A percentile compares a stretch with the other conserved stretches of the same genome.
These are phyloP conservation scores for Phlebopus sp. DNA, from an alignment of 1,284 basidiomycete genomes.

Conservation along the genomic window DNA sequence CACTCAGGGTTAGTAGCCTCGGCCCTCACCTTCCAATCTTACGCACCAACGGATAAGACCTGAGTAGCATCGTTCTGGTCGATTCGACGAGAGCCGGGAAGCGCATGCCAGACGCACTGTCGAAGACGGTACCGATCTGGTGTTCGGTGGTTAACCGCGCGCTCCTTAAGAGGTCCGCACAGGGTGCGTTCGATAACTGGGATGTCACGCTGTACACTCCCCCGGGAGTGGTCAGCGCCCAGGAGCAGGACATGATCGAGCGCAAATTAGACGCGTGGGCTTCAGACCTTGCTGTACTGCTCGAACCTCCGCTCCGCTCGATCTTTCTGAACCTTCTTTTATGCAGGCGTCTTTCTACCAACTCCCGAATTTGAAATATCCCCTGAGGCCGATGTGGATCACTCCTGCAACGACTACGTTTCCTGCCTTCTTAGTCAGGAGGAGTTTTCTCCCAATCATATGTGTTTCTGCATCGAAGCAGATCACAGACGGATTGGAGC, in stretches of 20 bases:
- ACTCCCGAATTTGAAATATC: constrained; percentile 45
- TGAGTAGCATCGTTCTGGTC: constrained; percentile 73
- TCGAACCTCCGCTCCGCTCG: neutral
- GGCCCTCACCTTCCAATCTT: neutral
- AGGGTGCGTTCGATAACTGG: constrained; percentile 39
- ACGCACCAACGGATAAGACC: neutral
- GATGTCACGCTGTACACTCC: constrained; percentile 63
- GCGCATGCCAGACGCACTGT: constrained; percentile 90
- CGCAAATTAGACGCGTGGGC: constrained; percentile 65
- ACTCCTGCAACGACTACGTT: constrained; percentile 52
- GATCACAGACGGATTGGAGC: constrained; percentile 52
- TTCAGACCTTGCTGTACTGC: constrained; percentile 51
- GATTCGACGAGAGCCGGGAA: constrained; percentile 95
- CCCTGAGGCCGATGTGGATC: constrained; percentile 69
- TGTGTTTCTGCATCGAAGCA: constrained; percentile 78
- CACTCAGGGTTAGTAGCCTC: constrained; percentile 54
- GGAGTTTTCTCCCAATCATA: constrained; percentile 62
- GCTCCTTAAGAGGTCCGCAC: constrained; percentile 32
- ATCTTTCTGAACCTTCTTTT: neutral
- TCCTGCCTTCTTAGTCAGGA: constrained; percentile 34
- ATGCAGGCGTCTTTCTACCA: constrained; percentile 50
- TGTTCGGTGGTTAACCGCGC: constrained; percentile 89
- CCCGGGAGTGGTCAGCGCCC: constrained; percentile 57
- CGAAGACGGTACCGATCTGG: constrained; percentile 96
- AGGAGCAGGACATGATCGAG: constrained; percentile 77